A percentile compares a stretch with the other conserved stretches of the same genome.
These are phyloP conservation scores for Huntiella abstrusa DNA, from an alignment of 2,329 filamentous ascomycete genomes.

Conservation along the genomic window DNA sequence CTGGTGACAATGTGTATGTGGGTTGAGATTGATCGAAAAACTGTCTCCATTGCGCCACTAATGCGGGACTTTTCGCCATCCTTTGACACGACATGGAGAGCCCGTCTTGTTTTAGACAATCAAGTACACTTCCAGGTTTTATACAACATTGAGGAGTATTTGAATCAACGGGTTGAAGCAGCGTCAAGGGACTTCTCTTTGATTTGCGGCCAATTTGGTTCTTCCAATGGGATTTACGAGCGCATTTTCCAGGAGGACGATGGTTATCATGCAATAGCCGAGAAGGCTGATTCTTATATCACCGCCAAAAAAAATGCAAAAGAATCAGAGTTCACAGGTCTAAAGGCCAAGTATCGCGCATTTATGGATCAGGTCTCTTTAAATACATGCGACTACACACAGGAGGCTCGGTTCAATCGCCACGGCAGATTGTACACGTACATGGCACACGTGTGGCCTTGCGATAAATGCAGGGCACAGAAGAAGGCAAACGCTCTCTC, in stretches of 20 bases:
- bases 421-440: too few relatives aligned
- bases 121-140: conserved; percentile 28
- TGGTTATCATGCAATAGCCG: neutral
- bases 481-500: conserved; percentile 19
- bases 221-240: neutral
- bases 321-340: too few relatives aligned
- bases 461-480: neutral
- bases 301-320: too few relatives aligned
- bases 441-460: too few relatives aligned
- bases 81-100: conserved; percentile 17
- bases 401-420: too few relatives aligned
- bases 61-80: neutral
- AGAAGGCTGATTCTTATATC: neutral
- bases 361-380: too few relatives aligned
- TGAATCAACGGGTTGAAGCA: neutral
- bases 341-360: too few relatives aligned
- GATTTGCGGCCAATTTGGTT: neutral
- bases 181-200: neutral
- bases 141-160: conserved; percentile 26
- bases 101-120: conserved; percentile 26
- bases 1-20: neutral
- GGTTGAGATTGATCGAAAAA: neutral
- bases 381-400: too few relatives aligned
- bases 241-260: neutral
- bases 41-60: neutral